Evolutionary conservation across 805 yeast species (phyloP).

Genomic region (Ogataea ganodermae): DNA sequence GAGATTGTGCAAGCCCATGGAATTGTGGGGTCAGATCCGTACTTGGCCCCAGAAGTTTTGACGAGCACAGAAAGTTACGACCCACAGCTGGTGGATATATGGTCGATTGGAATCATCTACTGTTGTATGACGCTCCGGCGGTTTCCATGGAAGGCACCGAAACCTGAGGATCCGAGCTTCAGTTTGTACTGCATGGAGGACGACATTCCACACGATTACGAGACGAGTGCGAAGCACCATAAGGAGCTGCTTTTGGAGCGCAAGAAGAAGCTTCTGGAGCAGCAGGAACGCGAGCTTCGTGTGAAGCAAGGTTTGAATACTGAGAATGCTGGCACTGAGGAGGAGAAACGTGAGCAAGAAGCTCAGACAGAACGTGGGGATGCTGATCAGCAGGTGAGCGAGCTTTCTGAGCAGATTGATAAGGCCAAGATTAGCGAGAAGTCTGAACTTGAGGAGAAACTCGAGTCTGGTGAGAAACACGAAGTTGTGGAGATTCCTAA

Average conservation of each 20-base stretch:
- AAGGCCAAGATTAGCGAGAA: conserved; percentile 9
- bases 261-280: conserved; percentile 47
- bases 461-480: not conserved
- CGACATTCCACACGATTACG: conserved; percentile 77
- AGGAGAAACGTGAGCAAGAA: conserved; percentile 3
- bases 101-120: conserved; percentile 83
- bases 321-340: conserved; percentile 15
- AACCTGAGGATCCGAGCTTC: conserved; percentile 67
- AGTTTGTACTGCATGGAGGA: conserved; percentile 64
- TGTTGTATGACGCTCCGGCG: conserved; percentile 86
- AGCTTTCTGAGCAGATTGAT: conserved; percentile 12
- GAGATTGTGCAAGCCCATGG: conserved; percentile 66
- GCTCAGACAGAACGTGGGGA: conserved; percentile 1
- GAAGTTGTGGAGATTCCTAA: conserved; percentile 28
- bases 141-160: conserved; percentile 88
- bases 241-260: conserved; percentile 61
- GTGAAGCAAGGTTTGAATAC: conserved; percentile 12
- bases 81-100: conserved; percentile 77
- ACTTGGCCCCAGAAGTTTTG: conserved; percentile 81
- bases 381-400: not conserved
- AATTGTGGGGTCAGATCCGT: conserved; percentile 84
- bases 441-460: conserved; percentile 19
- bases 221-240: conserved; percentile 70
- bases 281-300: conserved; percentile 25
- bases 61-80: conserved; percentile 57